Evolutionary conservation across 768 basidiomycete species (phyloP).

Genomic region (Serendipita vermifera): DNA sequence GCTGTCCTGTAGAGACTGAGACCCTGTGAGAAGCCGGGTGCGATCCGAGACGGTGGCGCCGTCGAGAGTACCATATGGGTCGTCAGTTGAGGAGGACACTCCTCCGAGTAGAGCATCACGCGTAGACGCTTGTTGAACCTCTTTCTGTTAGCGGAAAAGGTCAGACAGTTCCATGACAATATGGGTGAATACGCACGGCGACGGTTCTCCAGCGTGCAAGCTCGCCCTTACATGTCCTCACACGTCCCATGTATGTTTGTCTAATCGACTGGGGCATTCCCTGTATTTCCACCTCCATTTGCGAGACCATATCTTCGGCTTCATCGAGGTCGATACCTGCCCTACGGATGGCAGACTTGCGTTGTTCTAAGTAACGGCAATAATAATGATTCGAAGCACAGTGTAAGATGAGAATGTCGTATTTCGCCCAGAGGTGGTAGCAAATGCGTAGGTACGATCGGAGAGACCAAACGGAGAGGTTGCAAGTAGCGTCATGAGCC

Average conservation of each 20-base stretch:
- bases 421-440: too few relatives aligned
- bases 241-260: constrained; percentile 58
- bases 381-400: too few relatives aligned
- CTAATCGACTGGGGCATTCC: constrained; percentile 81
- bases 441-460: too few relatives aligned
- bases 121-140: constrained; percentile 58
- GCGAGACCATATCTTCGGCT: constrained; percentile 95
- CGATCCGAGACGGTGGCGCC: constrained; percentile 50
- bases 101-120: constrained; percentile 55
- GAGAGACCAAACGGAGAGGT: not conserved
- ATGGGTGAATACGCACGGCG: constrained; percentile 24
- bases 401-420: too few relatives aligned
- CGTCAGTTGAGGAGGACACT: constrained; percentile 45
- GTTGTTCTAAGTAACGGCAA: constrained; percentile 43
- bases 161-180: not conserved
- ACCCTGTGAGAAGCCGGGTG: constrained; percentile 66
- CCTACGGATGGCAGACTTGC: constrained; percentile 63
- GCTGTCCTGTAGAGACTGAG: constrained; percentile 69
- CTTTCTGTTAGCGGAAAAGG: constrained; percentile 32
- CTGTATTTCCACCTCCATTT: constrained; percentile 98
- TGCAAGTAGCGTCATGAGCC: not conserved
- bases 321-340: constrained; percentile 96
- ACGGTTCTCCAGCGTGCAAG: constrained; percentile 68
- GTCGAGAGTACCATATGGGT: constrained; percentile 42
- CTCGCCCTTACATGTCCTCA: constrained; percentile 61